Conservation (phyloP, 2,329 filamentous ascomycete species). For the Verticillium longisporum region DNA sequence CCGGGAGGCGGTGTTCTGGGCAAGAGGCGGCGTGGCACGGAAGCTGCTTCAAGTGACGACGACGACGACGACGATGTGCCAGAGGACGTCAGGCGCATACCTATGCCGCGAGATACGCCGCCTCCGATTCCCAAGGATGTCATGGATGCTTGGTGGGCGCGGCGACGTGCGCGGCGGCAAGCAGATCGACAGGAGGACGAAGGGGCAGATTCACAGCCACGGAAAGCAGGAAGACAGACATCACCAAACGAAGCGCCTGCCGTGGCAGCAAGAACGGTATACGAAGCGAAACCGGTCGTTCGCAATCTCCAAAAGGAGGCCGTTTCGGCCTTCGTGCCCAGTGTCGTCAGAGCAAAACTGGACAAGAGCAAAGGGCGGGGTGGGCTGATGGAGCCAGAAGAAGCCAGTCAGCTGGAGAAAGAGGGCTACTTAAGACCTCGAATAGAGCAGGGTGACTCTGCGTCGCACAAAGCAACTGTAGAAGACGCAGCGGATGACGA, state of each 20-base stretch:
- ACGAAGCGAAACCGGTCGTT: constrained; percentile 79
- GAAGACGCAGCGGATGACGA: constrained; percentile 66
- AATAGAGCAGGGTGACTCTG: constrained; percentile 17
- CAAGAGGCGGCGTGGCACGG: constrained; percentile 34
- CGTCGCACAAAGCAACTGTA: constrained; percentile 47
- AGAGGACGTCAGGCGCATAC: constrained; percentile 54
- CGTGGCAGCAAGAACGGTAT: constrained; percentile 66
- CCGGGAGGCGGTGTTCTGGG: constrained; percentile 54
- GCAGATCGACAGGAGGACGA: constrained; percentile 18
- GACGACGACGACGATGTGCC: constrained; percentile 53
- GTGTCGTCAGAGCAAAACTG: constrained; percentile 73
- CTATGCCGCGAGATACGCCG: constrained; percentile 64
- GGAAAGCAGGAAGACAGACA: constrained; percentile 21
- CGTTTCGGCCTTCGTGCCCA: constrained; percentile 71
- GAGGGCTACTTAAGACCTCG: constrained; percentile 56
- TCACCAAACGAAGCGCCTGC: constrained; percentile 22
- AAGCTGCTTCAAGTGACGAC: constrained; percentile 36
- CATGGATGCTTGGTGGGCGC: constrained; percentile 54
- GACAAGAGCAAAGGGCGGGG: constrained; percentile 67
- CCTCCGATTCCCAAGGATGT: constrained; percentile 58
- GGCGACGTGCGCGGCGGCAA: constrained; percentile 31
- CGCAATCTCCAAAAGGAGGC: constrained; percentile 84
- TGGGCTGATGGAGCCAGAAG: constrained; percentile 66
- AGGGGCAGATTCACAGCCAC: constrained; percentile 21
- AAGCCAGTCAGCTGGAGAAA: constrained; percentile 62